Evolutionary conservation across 306 rosid species (phyloP).

Genomic region (Cucurbita ficifolia): DNA sequence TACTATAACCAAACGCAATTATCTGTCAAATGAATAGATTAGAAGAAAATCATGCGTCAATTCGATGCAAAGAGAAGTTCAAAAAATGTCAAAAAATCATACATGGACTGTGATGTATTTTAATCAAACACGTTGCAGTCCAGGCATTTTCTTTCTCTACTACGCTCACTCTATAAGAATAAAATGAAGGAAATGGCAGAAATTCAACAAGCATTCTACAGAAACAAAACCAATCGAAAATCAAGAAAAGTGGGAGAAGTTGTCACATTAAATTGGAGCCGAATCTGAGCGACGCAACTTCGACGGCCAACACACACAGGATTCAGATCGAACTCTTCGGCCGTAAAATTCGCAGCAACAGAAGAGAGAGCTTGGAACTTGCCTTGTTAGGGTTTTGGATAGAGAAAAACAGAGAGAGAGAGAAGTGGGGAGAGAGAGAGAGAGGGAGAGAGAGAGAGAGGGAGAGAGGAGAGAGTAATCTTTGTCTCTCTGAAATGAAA

Average conservation of each 20-base stretch:
- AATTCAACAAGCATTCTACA: not conserved
- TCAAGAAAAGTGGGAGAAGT: not conserved
- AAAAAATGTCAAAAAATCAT: too few species aligned
- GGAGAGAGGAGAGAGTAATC: not conserved
- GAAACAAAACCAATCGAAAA: not conserved
- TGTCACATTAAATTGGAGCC: not conserved
- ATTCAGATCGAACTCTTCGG: not conserved
- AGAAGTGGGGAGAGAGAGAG: not conserved
- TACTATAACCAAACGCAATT: not conserved
- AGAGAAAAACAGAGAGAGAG: not conserved
- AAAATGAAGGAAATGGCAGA: not conserved
- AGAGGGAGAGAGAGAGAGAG: not conserved
- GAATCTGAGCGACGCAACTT: not conserved
- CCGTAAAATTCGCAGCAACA: not conserved
- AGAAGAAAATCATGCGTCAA: not conserved
- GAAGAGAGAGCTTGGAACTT: conserved; percentile 1
- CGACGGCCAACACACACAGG: not conserved
- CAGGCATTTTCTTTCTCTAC: not conserved
- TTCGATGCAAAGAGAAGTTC: too few species aligned
- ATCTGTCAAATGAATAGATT: not conserved
- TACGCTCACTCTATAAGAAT: not conserved
- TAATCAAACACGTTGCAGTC: not conserved
- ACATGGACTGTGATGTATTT: too few species aligned
- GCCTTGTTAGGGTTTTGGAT: not conserved
- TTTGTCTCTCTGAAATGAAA: conserved; percentile 14